Percentiles rank a stretch among this genome's conserved stretches.
Evolutionary conservation across 805 yeast genomes (phyloP).

Genomic region (Yueomyces sp.): DNA sequence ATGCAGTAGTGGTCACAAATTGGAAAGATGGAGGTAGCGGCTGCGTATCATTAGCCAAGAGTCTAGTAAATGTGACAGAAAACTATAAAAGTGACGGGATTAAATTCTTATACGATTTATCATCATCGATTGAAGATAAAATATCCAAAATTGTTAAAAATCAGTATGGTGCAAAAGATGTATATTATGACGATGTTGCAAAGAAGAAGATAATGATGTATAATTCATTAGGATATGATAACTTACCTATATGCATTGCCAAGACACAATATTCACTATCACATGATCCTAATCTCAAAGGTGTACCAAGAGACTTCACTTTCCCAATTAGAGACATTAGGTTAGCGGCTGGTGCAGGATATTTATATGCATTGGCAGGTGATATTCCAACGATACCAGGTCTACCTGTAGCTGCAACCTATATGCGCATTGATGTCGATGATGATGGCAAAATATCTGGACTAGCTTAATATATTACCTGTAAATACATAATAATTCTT

Average conservation of each 20-base stretch:
- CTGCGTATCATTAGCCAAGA: conserved; percentile 59
- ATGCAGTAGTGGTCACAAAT: conserved; percentile 82
- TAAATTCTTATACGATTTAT: conserved; percentile 55
- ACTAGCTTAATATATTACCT: conserved; percentile 39
- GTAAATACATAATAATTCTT: neutral
- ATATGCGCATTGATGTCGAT: conserved; percentile 91
- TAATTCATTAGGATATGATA: conserved; percentile 76
- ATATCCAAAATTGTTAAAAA: conserved; percentile 63
- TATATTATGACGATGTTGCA: conserved; percentile 76
- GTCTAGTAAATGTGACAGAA: conserved; percentile 49
- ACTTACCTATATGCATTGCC: conserved; percentile 91
- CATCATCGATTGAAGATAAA: conserved; percentile 67
- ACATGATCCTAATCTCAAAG: conserved; percentile 85
- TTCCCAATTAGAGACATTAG: conserved; percentile 92
- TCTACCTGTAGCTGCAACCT: conserved; percentile 88
- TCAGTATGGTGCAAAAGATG: conserved; percentile 86
- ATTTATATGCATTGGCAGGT: conserved; percentile 90
- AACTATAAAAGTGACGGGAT: conserved; percentile 37
- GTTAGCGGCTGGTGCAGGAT: conserved; percentile 93
- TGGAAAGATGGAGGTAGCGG: conserved; percentile 96
- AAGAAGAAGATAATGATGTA: conserved; percentile 67
- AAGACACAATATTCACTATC: conserved; percentile 95
- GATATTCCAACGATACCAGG: conserved; percentile 98
- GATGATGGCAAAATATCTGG: conserved; percentile 89
- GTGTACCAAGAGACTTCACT: conserved; percentile 88